These are phyloP conservation scores for Krasilnikovozyma curviuscula DNA, from an alignment of 768 basidiomycete species.

Conservation along the genomic window DNA sequence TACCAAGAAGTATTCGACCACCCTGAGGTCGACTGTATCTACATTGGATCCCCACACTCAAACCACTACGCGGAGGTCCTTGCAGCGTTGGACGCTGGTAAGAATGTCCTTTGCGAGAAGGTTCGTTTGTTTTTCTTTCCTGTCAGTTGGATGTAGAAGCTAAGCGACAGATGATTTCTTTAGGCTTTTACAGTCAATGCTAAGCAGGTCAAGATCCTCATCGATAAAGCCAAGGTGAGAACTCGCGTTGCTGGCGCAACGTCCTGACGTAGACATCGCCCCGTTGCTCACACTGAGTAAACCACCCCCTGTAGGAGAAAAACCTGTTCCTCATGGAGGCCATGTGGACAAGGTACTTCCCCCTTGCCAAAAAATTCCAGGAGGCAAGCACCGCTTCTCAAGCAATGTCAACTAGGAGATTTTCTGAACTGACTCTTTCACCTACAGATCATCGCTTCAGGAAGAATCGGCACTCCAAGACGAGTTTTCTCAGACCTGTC, in stretches of 20 bases:
- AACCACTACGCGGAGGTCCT: conserved; percentile 59
- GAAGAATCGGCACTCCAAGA: conserved; percentile 4
- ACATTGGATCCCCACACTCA: conserved; percentile 60
- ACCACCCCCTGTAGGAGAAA: no score
- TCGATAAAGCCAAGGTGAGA: conserved; percentile 54
- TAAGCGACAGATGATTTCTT: neutral
- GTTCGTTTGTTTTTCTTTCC: neutral
- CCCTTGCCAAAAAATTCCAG: no score
- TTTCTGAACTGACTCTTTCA: neutral
- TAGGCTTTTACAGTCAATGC: conserved; percentile 54
- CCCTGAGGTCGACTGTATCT: conserved; percentile 30
- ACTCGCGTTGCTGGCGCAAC: no score
- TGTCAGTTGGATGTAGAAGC: neutral
- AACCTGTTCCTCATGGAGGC: conserved; percentile 79
- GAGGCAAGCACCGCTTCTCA: no score
- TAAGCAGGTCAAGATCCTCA: conserved; percentile 52
- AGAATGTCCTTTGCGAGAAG: conserved; percentile 77
- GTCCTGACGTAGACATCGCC: no score
- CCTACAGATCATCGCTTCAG: neutral
- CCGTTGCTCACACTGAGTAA: no score
- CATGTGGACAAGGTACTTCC: conserved; percentile 7
- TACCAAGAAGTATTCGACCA: conserved; percentile 59
- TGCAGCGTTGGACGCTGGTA: conserved; percentile 55
- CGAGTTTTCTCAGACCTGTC: conserved; percentile 1
- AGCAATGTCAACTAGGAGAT: neutral